Conservation (phyloP, 441 rosid species). For the Arabidopsis hybrid region DNA sequence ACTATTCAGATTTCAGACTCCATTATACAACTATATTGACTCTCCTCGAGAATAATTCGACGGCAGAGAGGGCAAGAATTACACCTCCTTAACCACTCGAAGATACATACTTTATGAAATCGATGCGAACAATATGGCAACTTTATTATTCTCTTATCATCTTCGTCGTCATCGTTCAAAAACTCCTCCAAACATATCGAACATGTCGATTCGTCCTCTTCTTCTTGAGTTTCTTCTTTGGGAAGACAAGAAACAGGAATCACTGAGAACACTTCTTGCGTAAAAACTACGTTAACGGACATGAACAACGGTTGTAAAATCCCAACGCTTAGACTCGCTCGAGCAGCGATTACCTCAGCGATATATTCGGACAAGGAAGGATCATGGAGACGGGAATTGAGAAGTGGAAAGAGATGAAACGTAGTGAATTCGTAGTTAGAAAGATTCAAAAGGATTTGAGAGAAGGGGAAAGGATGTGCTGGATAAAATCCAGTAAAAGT, state of each 20-base stretch:
- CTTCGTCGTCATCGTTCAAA: neutral
- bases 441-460: conserved; percentile 8
- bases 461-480: neutral
- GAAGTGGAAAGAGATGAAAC: neutral
- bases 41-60: neutral
- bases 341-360: neutral
- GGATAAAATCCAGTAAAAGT: neutral
- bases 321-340: neutral
- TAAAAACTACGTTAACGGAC: neutral
- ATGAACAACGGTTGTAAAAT: neutral
- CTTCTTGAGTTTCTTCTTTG: neutral
- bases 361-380: neutral
- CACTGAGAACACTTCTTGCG: neutral
- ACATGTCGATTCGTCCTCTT: conserved; percentile 1
- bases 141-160: neutral
- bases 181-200: conserved; percentile 13
- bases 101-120: neutral
- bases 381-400: conserved; percentile 19
- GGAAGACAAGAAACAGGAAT: neutral
- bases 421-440: neutral
- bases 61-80: conserved; percentile 26
- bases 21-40: neutral
- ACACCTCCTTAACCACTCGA: neutral
- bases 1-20: too few species aligned
- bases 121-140: neutral